phyloP scores from a whole-genome alignment of 305 asterid species.

The Fraxinus dipetala region DNA sequence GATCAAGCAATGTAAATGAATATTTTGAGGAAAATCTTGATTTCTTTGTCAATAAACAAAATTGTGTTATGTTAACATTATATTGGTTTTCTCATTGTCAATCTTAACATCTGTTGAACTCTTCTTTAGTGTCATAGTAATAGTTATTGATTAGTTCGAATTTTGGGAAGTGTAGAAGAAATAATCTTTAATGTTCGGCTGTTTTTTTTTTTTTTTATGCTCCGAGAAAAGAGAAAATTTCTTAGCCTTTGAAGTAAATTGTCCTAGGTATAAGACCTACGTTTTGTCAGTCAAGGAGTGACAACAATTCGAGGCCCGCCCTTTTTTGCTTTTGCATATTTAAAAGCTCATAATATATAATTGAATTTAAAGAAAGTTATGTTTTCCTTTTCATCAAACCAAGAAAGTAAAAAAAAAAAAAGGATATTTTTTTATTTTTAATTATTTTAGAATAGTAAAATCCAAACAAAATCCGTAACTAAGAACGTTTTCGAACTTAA shows the following conservation, averaged over 20 bases:
- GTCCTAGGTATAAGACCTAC: background rate
- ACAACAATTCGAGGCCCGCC: background rate
- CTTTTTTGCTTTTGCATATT: background rate
- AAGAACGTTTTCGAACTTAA: background rate
- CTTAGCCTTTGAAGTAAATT: background rate
- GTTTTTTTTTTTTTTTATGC: too few relatives aligned
- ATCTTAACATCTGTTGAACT: background rate
- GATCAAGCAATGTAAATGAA: constrained; percentile 1
- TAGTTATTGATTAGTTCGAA: background rate
- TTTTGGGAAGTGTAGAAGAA: background rate
- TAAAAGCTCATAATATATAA: too few relatives aligned
- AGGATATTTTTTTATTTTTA: too few relatives aligned
- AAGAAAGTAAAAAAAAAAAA: background rate
- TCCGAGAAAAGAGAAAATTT: background rate
- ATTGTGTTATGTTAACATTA: background rate
- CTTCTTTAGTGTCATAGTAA: background rate
- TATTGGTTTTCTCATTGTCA: background rate
- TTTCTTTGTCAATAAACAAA: constrained; percentile 2
- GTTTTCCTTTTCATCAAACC: background rate
- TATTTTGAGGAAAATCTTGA: background rate
- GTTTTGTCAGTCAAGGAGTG: background rate
- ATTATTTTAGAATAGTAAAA: background rate
- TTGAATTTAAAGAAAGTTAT: too few relatives aligned
- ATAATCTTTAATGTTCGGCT: background rate
- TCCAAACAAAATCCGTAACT: background rate